These are phyloP conservation scores for Wickerhamiella dianesei DNA, from an alignment of 805 yeast genomes.

Conservation along the genomic window DNA sequence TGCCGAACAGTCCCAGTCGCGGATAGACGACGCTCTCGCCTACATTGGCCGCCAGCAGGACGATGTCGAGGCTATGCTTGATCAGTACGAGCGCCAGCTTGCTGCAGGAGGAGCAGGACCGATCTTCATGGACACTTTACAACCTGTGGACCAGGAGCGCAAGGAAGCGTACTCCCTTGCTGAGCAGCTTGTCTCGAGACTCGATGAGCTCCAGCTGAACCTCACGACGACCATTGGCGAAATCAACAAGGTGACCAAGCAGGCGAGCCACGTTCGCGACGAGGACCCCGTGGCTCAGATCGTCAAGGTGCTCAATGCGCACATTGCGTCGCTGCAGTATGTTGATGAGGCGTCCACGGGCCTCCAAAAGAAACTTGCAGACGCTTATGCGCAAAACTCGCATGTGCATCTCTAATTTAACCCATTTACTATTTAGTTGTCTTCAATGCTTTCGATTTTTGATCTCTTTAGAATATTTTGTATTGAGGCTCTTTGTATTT, in stretches of 20 bases:
- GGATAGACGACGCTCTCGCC: slow-evolving; percentile 73
- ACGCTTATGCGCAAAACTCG: slow-evolving; percentile 12
- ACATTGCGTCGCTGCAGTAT: slow-evolving; percentile 79
- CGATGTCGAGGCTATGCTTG: slow-evolving; percentile 70
- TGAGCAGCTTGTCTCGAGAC: slow-evolving; percentile 65
- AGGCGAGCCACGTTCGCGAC: slow-evolving; percentile 52
- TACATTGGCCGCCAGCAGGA: slow-evolving; percentile 88
- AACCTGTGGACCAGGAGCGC: slow-evolving; percentile 61
- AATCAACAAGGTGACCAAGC: slow-evolving; percentile 45
- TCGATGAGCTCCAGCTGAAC: slow-evolving; percentile 65
- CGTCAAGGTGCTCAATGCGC: slow-evolving; percentile 71
- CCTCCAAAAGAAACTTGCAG: slow-evolving; percentile 50
- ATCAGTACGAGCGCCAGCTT: slow-evolving; percentile 61
- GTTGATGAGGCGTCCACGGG: slow-evolving; percentile 60
- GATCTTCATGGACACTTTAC: slow-evolving; percentile 23
- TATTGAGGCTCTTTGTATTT: background rate
- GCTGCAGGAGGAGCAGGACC: slow-evolving; percentile 6
- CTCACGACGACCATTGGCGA: slow-evolving; percentile 24
- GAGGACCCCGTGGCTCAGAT: slow-evolving; percentile 36
- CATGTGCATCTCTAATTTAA: slow-evolving; percentile 1
- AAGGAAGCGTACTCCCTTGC: slow-evolving; percentile 83
- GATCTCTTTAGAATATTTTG: background rate
- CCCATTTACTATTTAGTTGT: background rate
- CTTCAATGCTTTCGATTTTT: background rate
- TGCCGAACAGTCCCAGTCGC: slow-evolving; percentile 74